These are phyloP conservation scores for Penicillium sp. DNA, from an alignment of 2,329 filamentous ascomycete genomes.

Conservation along the genomic window DNA sequence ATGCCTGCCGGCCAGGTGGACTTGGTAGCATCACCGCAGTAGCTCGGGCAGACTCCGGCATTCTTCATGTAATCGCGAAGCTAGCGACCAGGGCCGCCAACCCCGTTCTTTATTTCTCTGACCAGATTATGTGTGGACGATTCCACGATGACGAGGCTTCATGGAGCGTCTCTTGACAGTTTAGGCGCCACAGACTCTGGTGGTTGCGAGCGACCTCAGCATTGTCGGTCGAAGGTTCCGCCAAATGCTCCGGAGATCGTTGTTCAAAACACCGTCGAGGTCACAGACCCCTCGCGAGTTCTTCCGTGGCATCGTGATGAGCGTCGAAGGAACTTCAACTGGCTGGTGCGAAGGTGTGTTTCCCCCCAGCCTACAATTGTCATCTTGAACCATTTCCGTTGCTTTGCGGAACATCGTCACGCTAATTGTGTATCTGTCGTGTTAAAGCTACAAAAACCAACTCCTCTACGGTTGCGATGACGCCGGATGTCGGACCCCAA, in stretches of 20 bases:
- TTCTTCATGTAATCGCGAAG: not conserved
- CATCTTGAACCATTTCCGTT: not conserved
- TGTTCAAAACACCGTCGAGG: conserved; percentile 34
- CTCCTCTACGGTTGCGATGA: conserved; percentile 74
- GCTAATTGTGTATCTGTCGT: not conserved
- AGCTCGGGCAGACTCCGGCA: no score
- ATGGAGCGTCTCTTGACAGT: conserved; percentile 34
- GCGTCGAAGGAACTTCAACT: conserved; percentile 46
- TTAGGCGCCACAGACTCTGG: conserved; percentile 23
- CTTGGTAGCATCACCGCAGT: no score
- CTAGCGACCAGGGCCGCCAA: not conserved
- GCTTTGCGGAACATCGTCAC: not conserved
- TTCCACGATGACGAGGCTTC: conserved; percentile 38
- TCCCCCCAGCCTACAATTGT: not conserved
- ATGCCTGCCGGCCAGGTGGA: no score
- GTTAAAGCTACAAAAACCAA: conserved; percentile 65
- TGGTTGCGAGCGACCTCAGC: conserved; percentile 25
- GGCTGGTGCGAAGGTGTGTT: conserved; percentile 60
- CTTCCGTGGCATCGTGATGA: conserved; percentile 36
- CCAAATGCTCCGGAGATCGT: conserved; percentile 36
- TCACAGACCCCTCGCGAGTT: conserved; percentile 34
- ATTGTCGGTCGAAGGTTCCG: conserved; percentile 36
- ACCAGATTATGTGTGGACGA: conserved; percentile 23
- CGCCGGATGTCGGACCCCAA: conserved; percentile 63
- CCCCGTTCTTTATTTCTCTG: not conserved